These are phyloP conservation scores for Erigeron canadensis DNA, from an alignment of 129 eudicot genomes.

Conservation along the genomic window DNA sequence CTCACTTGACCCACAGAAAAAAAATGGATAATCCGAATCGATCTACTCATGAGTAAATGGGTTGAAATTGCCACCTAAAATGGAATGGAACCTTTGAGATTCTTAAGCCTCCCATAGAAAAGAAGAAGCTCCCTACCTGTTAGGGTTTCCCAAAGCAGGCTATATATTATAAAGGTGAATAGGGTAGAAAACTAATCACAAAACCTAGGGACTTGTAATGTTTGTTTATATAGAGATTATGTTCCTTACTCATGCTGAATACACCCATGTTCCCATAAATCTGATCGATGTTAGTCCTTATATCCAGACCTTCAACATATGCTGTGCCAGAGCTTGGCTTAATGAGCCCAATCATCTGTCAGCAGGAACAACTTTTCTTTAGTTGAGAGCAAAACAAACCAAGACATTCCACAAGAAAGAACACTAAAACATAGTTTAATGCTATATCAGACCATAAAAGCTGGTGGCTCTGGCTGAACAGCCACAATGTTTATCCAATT, in stretches of 20 bases:
- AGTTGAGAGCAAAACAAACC: conserved; percentile 7
- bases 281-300: conserved; percentile 56
- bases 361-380: conserved; percentile 18
- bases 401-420: conserved; percentile 9
- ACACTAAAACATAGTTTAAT: background rate
- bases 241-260: conserved; percentile 85
- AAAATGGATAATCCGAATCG: background rate
- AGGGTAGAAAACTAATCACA: background rate
- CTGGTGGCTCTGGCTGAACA: too few species aligned
- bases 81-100: conserved; percentile 63
- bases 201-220: too few species aligned
- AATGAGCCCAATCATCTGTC: conserved; percentile 92
- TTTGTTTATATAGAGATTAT: background rate
- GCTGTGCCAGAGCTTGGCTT: conserved; percentile 91
- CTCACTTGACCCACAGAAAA: background rate
- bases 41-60: background rate
- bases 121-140: conserved; percentile 93
- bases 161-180: conserved; percentile 31
- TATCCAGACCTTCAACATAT: conserved; percentile 66
- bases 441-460: background rate
- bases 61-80: background rate
- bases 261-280: conserved; percentile 95
- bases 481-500: too few species aligned
- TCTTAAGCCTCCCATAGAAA: conserved; percentile 94
- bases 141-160: conserved; percentile 90